These are phyloP conservation scores for Wickerhamiella nectarea DNA, from an alignment of 805 yeast genomes.

Conservation along the genomic window DNA sequence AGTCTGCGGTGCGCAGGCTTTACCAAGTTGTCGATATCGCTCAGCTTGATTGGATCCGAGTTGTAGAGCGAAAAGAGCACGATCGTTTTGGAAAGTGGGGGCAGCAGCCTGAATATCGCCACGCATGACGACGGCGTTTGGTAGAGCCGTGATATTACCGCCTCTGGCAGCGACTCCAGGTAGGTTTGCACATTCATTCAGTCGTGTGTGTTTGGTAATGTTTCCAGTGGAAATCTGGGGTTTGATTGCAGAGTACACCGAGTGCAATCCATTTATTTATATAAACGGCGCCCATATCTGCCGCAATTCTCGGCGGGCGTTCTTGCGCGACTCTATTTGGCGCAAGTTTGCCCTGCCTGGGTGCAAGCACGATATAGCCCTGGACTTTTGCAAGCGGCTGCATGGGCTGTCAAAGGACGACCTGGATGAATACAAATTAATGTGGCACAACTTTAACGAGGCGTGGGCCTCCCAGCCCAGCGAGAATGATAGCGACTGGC, in stretches of 20 bases:
- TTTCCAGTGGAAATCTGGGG: neutral
- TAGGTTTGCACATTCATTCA: conserved; percentile 53
- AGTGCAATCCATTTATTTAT: neutral
- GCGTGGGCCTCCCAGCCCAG: neutral
- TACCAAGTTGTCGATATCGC: conserved; percentile 66
- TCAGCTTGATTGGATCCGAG: conserved; percentile 53
- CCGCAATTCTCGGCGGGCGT: neutral
- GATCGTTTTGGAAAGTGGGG: conserved; percentile 78
- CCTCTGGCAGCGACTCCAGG: conserved; percentile 76
- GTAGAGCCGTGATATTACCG: conserved; percentile 70
- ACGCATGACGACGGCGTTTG: conserved; percentile 87
- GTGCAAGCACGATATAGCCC: neutral
- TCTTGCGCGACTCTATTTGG: neutral
- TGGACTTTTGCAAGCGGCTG: neutral
- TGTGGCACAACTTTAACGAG: neutral
- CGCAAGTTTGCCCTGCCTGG: neutral
- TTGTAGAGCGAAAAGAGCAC: conserved; percentile 77
- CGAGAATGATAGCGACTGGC: neutral
- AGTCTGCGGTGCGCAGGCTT: conserved; percentile 37
- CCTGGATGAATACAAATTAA: neutral
- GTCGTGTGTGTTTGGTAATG: no score
- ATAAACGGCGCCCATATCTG: neutral
- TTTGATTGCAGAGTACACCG: neutral
- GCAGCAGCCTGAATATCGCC: conserved; percentile 80
- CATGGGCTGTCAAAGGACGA: neutral